A percentile compares a stretch with the other conserved stretches of the same genome.
Conservation (phyloP, 192 early-diverging fungal genomes). For the Haplosporangium gracile region DNA sequence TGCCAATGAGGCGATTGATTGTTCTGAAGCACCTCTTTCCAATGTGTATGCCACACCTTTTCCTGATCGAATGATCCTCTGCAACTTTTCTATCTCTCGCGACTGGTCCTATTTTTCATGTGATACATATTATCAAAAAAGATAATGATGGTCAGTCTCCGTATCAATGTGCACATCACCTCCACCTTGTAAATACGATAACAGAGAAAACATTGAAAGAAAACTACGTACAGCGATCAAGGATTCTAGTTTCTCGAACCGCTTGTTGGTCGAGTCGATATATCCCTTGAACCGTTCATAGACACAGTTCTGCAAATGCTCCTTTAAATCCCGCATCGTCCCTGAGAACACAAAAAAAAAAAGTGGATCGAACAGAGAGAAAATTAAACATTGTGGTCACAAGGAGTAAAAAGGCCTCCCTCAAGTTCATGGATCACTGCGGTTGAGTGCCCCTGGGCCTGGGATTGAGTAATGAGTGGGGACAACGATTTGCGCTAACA, state of each 20-base stretch:
- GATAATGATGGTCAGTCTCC: not conserved
- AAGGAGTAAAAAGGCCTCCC: not conserved
- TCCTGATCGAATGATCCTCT: constrained; percentile 50
- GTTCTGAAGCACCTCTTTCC: not conserved
- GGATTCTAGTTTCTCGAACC: constrained; percentile 53
- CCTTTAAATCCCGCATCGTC: constrained; percentile 49
- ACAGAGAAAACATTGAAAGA: not conserved
- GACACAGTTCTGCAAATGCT: constrained; percentile 65
- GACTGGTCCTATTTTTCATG: constrained; percentile 27
- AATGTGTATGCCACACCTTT: constrained; percentile 21
- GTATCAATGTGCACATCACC: not conserved
- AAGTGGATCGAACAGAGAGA: no score
- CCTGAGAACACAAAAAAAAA: constrained; percentile 24
- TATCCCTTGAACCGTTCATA: constrained; percentile 65
- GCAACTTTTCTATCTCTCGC: constrained; percentile 46
- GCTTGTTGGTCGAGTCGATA: constrained; percentile 59
- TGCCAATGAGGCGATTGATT: not conserved
- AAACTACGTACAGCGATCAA: constrained; percentile 36
- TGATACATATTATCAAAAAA: no score
- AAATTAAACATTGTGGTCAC: not conserved
- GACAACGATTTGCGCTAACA: not conserved
- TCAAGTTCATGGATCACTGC: not conserved
- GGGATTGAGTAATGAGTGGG: not conserved
- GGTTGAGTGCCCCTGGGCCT: not conserved
- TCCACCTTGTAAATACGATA: not conserved